Evolutionary conservation across 441 rosid species (phyloP).

Genomic region (Heliophila coronopifolia): DNA sequence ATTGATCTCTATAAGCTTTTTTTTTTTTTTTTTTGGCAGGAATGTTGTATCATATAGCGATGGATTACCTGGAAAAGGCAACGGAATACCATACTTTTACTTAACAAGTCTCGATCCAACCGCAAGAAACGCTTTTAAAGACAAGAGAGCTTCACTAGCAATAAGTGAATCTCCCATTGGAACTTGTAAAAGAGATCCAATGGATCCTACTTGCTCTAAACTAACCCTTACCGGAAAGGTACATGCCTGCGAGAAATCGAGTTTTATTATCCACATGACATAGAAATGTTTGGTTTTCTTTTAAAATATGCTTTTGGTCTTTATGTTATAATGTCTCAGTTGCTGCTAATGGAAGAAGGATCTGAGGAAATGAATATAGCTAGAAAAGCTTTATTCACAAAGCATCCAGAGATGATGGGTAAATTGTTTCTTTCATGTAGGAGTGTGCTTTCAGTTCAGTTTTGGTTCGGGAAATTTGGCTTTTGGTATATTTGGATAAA

Average conservation of each 20-base stretch:
- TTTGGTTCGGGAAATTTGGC: no score
- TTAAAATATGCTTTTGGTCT: neutral
- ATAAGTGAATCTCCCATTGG: slow-evolving; percentile 80
- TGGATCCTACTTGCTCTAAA: slow-evolving; percentile 80
- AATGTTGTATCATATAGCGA: slow-evolving; percentile 92
- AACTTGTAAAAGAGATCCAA: slow-evolving; percentile 81
- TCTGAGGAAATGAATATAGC: slow-evolving; percentile 57
- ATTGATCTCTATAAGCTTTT: neutral
- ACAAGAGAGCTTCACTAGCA: slow-evolving; percentile 63
- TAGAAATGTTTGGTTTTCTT: neutral
- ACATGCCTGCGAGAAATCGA: neutral
- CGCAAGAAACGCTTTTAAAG: slow-evolving; percentile 63
- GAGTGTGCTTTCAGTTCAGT: no score
- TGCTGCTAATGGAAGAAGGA: slow-evolving; percentile 37
- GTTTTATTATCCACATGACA: neutral
- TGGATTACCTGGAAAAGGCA: slow-evolving; percentile 55
- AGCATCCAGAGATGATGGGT: slow-evolving; percentile 89
- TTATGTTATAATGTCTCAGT: slow-evolving; percentile 30
- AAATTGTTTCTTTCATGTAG: slow-evolving; percentile 20
- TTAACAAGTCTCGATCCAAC: slow-evolving; percentile 91
- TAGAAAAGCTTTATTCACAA: slow-evolving; percentile 48
- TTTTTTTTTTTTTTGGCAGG: slow-evolving; percentile 44
- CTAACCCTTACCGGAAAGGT: slow-evolving; percentile 88
- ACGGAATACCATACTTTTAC: slow-evolving; percentile 82
- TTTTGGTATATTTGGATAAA: no score